A percentile compares a stretch with the other conserved stretches of the same genome.
These are phyloP conservation scores for Simplicillium aogashimaense DNA, from an alignment of 2,329 filamentous ascomycete species.

Conservation along the genomic window DNA sequence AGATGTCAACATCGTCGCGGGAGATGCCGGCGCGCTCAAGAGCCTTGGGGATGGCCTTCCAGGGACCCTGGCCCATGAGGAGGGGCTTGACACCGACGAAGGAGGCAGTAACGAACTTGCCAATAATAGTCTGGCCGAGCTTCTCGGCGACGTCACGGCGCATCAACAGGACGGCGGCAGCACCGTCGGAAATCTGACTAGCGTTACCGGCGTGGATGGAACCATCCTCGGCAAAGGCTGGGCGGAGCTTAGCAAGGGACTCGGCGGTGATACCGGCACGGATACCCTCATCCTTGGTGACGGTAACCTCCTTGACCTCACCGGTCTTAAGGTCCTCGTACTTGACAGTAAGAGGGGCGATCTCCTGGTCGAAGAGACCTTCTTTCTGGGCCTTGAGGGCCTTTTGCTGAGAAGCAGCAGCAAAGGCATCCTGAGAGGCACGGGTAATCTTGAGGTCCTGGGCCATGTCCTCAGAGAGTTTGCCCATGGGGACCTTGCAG, in stretches of 20 bases:
- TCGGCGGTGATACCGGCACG: slow-evolving; percentile 78
- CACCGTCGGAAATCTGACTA: slow-evolving; percentile 90
- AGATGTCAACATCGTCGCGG: slow-evolving; percentile 91
- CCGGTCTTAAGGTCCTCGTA: slow-evolving; percentile 86
- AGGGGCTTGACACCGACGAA: slow-evolving; percentile 85
- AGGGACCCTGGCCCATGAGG: slow-evolving; percentile 93
- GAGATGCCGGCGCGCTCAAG: slow-evolving; percentile 78
- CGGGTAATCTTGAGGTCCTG: slow-evolving; percentile 68
- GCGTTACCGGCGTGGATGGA: slow-evolving; percentile 95
- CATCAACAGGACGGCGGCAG: slow-evolving; percentile 92
- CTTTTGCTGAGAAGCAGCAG: slow-evolving; percentile 87
- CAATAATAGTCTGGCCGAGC: slow-evolving; percentile 79
- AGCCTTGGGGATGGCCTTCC: slow-evolving; percentile 89
- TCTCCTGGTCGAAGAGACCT: slow-evolving; percentile 91
- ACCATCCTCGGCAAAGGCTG: slow-evolving; percentile 85
- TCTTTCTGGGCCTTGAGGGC: slow-evolving; percentile 73
- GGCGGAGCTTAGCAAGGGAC: slow-evolving; percentile 79
- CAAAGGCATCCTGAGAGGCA: slow-evolving; percentile 78
- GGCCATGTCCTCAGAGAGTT: slow-evolving; percentile 90
- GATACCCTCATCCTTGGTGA: slow-evolving; percentile 80
- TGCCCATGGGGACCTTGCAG: slow-evolving; percentile 97
- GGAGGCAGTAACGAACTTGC: slow-evolving; percentile 81
- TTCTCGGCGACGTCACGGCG: slow-evolving; percentile 82
- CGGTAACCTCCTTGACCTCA: slow-evolving; percentile 73
- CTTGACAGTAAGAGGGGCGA: slow-evolving; percentile 75